Evolutionary conservation across 306 rosid genomes (phyloP), one percentile per base, ranked within the genome.

Genomic region (Ormosia semicastrata): DNA sequence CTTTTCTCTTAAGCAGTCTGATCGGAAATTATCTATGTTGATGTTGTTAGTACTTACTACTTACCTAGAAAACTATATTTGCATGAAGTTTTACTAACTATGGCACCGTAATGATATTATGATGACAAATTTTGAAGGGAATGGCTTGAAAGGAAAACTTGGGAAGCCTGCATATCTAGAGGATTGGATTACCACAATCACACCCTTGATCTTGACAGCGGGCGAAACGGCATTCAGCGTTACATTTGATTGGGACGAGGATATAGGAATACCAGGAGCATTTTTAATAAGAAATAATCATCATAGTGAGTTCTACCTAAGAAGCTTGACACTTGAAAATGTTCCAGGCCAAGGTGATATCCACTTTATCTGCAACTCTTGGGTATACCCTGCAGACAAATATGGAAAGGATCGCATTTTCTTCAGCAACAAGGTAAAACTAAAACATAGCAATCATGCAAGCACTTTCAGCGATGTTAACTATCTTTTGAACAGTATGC

Each of bases 351-450:
- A 86, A 71, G 97, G 94, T 17, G 60, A 2, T 29, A 72, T 92
- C 57, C 97, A 90, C 82, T 94, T 92, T 39, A 88, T 82, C 2
- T 94, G 98, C 90, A 92, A 91, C 88, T 94, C 98, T 8, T 94
- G 98, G 97, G 89, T 94, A 18, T 94, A 91, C 83, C 94, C 94
- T 64, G 68, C 89, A 4, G 59, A 82, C 0, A 85, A 87, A 76
- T 91, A 92, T 77, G 10, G 85, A 32, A 91, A 63, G 11, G 91
- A 89, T 50, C 92, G 97, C 3, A 68, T 92, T 81, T 94, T 94
- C 92, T 94, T 94, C 79, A 56, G 82, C 24, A 94, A 92, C 91
- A 83, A 91, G 95, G 98, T 91, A 83, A 68, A 37, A 6, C 50
- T 41, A 13, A 72, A 63, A 6, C 17, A 11, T 3, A 37, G 8